These are phyloP conservation scores for Backusella macrospora DNA, from an alignment of 192 early-diverging fungal genomes.

Conservation along the genomic window DNA sequence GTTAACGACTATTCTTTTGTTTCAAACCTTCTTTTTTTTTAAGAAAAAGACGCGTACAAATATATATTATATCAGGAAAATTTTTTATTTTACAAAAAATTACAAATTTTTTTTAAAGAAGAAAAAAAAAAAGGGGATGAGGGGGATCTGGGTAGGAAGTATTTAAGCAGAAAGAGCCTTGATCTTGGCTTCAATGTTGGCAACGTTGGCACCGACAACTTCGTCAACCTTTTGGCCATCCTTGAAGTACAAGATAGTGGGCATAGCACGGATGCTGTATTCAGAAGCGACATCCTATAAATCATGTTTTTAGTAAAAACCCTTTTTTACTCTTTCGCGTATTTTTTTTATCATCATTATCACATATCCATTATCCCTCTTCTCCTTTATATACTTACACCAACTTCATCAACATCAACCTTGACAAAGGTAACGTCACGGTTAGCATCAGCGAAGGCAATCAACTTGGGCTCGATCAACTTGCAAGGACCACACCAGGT, in stretches of 20 bases:
- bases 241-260: constrained; percentile 62
- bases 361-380: not conserved
- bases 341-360: too few species aligned
- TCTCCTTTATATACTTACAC: constrained; percentile 36
- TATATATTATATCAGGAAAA: too few species aligned
- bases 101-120: not conserved
- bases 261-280: constrained; percentile 51
- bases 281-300: constrained; percentile 48
- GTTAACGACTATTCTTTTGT: too few species aligned
- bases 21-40: too few species aligned
- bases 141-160: too few species aligned
- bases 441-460: constrained; percentile 55
- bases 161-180: constrained; percentile 27
- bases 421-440: constrained; percentile 70
- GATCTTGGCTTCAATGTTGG: constrained; percentile 31
- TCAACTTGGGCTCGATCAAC: constrained; percentile 67
- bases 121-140: not conserved
- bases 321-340: too few species aligned
- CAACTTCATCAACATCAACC: constrained; percentile 81
- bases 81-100: too few species aligned
- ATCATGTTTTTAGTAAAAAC: not conserved
- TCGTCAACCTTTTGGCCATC: constrained; percentile 55
- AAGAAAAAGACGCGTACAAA: too few species aligned
- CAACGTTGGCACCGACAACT: constrained; percentile 42
- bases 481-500: constrained; percentile 91